phyloP scores from a whole-genome alignment of 768 basidiomycete genomes.

The Tephrocybe rancida region DNA sequence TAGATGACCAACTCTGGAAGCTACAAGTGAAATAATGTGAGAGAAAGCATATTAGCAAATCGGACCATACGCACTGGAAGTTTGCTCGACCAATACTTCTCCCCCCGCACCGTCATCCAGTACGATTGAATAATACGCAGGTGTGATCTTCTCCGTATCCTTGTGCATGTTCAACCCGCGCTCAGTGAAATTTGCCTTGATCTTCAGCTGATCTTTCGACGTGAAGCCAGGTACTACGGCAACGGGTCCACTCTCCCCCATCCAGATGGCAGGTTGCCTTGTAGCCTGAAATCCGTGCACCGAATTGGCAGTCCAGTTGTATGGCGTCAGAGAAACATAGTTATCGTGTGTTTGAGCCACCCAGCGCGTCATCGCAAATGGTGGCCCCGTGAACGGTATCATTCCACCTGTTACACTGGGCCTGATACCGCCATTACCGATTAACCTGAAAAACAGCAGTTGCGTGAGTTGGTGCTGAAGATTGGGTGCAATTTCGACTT shows the following conservation, averaged over 20 bases:
- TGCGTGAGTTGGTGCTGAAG: neutral
- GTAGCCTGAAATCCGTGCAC: constrained; percentile 82
- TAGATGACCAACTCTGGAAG: constrained; percentile 76
- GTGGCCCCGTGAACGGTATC: constrained; percentile 76
- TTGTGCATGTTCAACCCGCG: constrained; percentile 57
- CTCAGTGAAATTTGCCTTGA: constrained; percentile 58
- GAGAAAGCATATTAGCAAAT: neutral
- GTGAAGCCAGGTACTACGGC: constrained; percentile 60
- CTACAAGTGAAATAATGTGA: constrained; percentile 32
- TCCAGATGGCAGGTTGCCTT: constrained; percentile 88
- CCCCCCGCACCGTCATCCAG: constrained; percentile 56
- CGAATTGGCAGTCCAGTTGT: constrained; percentile 55
- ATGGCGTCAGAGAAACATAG: constrained; percentile 73
- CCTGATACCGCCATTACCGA: constrained; percentile 72
- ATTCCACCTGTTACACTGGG: constrained; percentile 76
- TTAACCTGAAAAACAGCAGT: constrained; percentile 37
- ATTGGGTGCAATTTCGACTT: neutral
- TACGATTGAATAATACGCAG: constrained; percentile 59
- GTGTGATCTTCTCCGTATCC: constrained; percentile 54
- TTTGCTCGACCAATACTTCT: constrained; percentile 57
- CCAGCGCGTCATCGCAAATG: constrained; percentile 88
- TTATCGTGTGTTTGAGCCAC: constrained; percentile 79
- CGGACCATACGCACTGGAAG: constrained; percentile 50
- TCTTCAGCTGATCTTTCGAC: constrained; percentile 22
- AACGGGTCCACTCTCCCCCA: constrained; percentile 76